These are phyloP conservation scores for Pseudocercospora fijiensis DNA, from an alignment of 2,329 filamentous ascomycete genomes.

Conservation along the genomic window DNA sequence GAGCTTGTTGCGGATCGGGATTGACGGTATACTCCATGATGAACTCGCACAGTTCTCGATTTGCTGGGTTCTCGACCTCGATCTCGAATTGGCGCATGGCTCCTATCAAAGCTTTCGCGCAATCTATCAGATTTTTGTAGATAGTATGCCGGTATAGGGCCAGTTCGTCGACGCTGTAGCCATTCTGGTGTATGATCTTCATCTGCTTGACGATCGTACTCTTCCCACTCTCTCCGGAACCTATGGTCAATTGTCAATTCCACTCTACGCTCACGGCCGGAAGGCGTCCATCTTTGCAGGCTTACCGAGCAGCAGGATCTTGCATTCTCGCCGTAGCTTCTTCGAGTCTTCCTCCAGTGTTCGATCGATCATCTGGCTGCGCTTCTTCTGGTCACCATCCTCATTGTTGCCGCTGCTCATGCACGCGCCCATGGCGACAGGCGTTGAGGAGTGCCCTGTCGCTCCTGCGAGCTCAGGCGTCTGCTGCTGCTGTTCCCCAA, in stretches of 20 bases:
- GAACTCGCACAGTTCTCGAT: conserved; percentile 73
- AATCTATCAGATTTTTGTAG: conserved; percentile 97
- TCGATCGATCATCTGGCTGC: conserved; percentile 92
- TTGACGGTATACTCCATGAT: conserved; percentile 86
- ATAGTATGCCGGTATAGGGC: conserved; percentile 93
- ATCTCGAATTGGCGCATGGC: conserved; percentile 93
- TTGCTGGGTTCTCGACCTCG: conserved; percentile 69
- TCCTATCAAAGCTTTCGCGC: conserved; percentile 85
- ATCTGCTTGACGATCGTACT: conserved; percentile 99
- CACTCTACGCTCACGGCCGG: neutral
- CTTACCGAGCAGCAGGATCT: conserved; percentile 91
- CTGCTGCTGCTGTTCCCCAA: conserved; percentile 23
- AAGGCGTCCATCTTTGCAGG: neutral
- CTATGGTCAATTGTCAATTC: conserved; percentile 49
- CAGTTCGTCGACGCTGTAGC: conserved; percentile 91
- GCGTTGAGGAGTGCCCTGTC: conserved; percentile 24
- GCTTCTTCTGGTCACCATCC: conserved; percentile 89
- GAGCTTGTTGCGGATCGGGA: conserved; percentile 79
- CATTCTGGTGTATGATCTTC: conserved; percentile 99
- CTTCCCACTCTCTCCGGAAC: conserved; percentile 97
- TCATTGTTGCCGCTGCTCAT: conserved; percentile 84
- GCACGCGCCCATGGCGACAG: conserved; percentile 76
- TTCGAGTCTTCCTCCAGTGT: conserved; percentile 92
- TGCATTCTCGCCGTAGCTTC: conserved; percentile 93
- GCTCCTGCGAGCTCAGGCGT: conserved; percentile 33